Conservation (phyloP, 2,329 filamentous ascomycete genomes). For the Aspergillus sp. region DNA sequence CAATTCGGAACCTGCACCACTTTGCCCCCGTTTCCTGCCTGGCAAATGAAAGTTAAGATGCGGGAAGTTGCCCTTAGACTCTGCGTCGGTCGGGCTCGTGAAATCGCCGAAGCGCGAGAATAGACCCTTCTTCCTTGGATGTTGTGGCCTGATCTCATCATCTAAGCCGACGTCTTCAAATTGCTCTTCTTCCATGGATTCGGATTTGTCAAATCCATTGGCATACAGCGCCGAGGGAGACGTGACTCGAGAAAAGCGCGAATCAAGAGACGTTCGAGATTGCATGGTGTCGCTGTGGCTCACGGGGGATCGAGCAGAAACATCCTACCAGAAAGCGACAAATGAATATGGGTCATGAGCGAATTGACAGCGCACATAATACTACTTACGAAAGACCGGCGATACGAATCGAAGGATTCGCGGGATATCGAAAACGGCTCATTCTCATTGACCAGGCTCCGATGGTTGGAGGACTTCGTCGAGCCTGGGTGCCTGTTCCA, state of each 20-base stretch:
- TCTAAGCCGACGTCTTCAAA: slow-evolving; percentile 88
- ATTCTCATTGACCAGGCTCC: slow-evolving; percentile 66
- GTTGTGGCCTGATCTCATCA: slow-evolving; percentile 52
- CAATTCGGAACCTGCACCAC: slow-evolving; percentile 63
- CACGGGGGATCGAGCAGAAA: slow-evolving; percentile 77
- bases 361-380: background rate
- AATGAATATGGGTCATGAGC: background rate
- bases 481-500: slow-evolving; percentile 53
- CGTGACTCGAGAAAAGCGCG: slow-evolving; percentile 55
- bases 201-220: slow-evolving; percentile 51
- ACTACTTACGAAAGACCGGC: slow-evolving; percentile 77
- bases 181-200: slow-evolving; percentile 63
- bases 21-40: slow-evolving; percentile 63
- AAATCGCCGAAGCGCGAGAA: slow-evolving; percentile 64
- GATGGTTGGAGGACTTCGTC: slow-evolving; percentile 48
- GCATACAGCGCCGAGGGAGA: slow-evolving; percentile 55
- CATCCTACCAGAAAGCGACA: slow-evolving; percentile 54
- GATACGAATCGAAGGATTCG: slow-evolving; percentile 94
- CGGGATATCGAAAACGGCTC: slow-evolving; percentile 92
- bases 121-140: slow-evolving; percentile 67
- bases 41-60: slow-evolving; percentile 58
- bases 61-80: slow-evolving; percentile 31
- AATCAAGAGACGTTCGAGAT: slow-evolving; percentile 75
- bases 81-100: slow-evolving; percentile 25
- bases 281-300: slow-evolving; percentile 48